Percentiles rank a stretch among this genome's conserved stretches.
phyloP scores from a whole-genome alignment of 2,329 filamentous ascomycete species.

The Calonectria pseudoreteaudii region DNA sequence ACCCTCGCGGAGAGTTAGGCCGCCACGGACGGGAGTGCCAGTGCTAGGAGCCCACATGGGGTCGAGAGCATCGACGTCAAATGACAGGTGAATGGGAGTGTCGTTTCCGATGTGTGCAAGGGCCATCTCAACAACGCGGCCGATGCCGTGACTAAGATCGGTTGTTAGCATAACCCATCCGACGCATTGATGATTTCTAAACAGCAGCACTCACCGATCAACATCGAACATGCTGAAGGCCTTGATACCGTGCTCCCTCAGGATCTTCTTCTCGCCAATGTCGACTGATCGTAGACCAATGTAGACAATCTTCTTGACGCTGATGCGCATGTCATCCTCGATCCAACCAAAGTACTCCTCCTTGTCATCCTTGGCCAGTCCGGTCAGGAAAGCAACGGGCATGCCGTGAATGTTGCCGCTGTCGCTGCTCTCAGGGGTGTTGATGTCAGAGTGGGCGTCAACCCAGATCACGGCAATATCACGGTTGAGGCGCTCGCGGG shows the following conservation, averaged over 20 bases:
- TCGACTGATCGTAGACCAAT: conserved; percentile 96
- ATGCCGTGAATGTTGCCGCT: conserved; percentile 98
- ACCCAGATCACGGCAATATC: conserved; percentile 99
- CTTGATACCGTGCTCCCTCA: conserved; percentile 90
- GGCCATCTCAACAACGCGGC: conserved; percentile 98
- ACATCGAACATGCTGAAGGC: conserved; percentile 99
- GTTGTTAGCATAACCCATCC: conserved; percentile 18
- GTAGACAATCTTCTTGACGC: conserved; percentile 90
- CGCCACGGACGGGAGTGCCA: conserved; percentile 92
- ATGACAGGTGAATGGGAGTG: conserved; percentile 96
- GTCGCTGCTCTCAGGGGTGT: conserved; percentile 89
- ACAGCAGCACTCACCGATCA: conserved; percentile 72
- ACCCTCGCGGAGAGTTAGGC: conserved; percentile 92
- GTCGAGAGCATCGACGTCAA: conserved; percentile 96
- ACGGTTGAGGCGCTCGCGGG: conserved; percentile 81
- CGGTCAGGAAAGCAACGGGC: conserved; percentile 93
- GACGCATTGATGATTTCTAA: not conserved
- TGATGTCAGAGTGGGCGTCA: conserved; percentile 97
- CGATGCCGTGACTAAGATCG: conserved; percentile 81
- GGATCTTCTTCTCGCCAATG: conserved; percentile 89
- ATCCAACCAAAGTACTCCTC: conserved; percentile 93
- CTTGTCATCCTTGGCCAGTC: conserved; percentile 80
- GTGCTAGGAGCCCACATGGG: conserved; percentile 97
- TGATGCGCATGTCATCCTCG: conserved; percentile 75
- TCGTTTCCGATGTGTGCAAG: conserved; percentile 93